phyloP scores from a whole-genome alignment of 345 rosid species.

The Eucalyptus sp. region DNA sequence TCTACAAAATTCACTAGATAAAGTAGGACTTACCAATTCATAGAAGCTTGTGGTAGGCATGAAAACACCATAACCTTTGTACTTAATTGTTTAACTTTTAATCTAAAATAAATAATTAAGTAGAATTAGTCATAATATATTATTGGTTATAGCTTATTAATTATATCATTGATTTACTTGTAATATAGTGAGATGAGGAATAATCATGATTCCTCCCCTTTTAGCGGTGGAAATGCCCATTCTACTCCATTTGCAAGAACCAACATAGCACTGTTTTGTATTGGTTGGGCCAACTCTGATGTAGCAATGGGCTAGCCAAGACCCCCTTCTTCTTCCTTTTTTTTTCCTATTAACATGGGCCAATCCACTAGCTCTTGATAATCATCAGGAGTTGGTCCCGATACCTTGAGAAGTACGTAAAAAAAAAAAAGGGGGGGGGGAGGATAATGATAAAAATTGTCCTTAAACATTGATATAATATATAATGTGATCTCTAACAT shows the following conservation, averaged over 20 bases:
- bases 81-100: background rate
- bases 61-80: background rate
- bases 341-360: background rate
- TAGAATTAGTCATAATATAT: background rate
- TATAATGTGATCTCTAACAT: background rate
- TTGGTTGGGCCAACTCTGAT: background rate
- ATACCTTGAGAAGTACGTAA: background rate
- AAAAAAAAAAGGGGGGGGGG: too few species aligned
- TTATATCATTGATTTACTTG: background rate
- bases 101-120: background rate
- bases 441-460: background rate
- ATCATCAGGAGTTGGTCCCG: background rate
- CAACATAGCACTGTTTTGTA: background rate
- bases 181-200: background rate
- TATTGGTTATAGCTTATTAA: background rate
- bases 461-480: too few species aligned
- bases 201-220: background rate
- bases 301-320: background rate
- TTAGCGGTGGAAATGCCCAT: background rate
- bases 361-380: background rate
- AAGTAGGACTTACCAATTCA: background rate
- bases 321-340: background rate
- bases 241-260: background rate
- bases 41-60: background rate
- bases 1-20: background rate